Evolutionary conservation across 257 asterid genomes (phyloP), one percentile per base, ranked within the genome.

Genomic region (Solanum medicagineum): DNA sequence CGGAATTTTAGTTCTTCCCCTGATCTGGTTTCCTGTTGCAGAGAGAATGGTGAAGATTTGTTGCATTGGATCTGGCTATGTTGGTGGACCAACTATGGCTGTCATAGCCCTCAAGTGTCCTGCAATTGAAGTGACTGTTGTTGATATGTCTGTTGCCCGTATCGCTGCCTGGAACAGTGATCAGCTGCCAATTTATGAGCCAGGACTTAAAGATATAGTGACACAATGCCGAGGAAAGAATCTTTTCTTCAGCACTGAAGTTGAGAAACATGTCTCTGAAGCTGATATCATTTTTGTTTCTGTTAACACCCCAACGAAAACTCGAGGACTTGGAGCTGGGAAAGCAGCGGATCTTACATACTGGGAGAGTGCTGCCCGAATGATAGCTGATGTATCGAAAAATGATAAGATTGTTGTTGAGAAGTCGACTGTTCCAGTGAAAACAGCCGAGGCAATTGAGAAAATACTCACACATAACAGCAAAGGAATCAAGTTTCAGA

Each of bases 51-150:
- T 87, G 89, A 87, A 89, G 88, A 89, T 89, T 63, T 89, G 88
- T 15, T 89, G 88, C 49, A 89, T 89, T 62, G 91, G 90, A 80
- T 90, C 90, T 32, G 90, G 90, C 49, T 89, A 89, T 87, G 91
- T 89, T 60, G 91, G 91, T 65, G 91, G 90, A 19, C 91, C 88
- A 24, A 87, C 91, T 5, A 87, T 89, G 91, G 90, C 88, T 16
- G 91, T 89, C 81, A 89, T 83, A 10, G 91, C 90, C 73, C 84
- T 85, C 32, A 89, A 89, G 79, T 85, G 87, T 70, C 91, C 91
- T 51, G 10, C 85, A 69, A 85, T 89, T 84, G 87, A 89, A 84
- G 91, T 89, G 69, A 86, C 85, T 17, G 91, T 83, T 12, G 91
- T 89, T 84, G 88, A 89, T 77, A 89, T 89, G 80, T 83, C 88